These are phyloP conservation scores for Diplogelasinospora grovesii DNA, from an alignment of 495 filamentous ascomycete genomes.

Conservation along the genomic window DNA sequence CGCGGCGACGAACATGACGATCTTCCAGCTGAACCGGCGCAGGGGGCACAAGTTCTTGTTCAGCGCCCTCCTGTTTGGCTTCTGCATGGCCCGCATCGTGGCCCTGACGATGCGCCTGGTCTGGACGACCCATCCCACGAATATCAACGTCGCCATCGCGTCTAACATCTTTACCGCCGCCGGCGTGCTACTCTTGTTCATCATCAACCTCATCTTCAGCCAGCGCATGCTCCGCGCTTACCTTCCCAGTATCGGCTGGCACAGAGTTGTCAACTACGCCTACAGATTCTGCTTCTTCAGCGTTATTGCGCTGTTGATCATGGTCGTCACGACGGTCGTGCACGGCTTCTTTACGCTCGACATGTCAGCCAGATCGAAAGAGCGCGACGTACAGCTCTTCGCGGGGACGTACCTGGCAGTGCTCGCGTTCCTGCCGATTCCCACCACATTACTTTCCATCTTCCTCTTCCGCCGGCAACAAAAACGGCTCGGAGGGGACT, in stretches of 20 bases:
- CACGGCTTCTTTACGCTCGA: conserved; percentile 60
- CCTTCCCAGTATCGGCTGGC: conserved; percentile 63
- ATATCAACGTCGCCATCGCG: conserved; percentile 57
- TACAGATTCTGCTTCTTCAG: conserved; percentile 54
- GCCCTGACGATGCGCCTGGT: conserved; percentile 59
- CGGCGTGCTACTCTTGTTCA: conserved; percentile 67
- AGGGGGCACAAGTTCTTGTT: conserved; percentile 62
- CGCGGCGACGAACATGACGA: conserved; percentile 53
- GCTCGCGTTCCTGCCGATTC: conserved; percentile 68
- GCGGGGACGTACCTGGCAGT: conserved; percentile 60
- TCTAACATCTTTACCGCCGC: conserved; percentile 66
- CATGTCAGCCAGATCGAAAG: conserved; percentile 35
- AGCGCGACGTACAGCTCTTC: conserved; percentile 60
- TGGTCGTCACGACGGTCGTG: conserved; percentile 61
- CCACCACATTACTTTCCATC: conserved; percentile 31
- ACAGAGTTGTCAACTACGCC: conserved; percentile 31
- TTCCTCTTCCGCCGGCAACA: conserved; percentile 32
- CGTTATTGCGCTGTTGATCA: conserved; percentile 54
- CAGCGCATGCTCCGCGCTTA: conserved; percentile 67
- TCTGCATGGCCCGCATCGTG: conserved; percentile 64
- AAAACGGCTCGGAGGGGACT: conserved; percentile 9
- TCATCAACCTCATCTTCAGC: conserved; percentile 71
- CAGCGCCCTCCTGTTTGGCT: conserved; percentile 61
- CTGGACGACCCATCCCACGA: conserved; percentile 42
- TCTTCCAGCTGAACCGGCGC: conserved; percentile 51